These are phyloP conservation scores for Psilocybe azurescens DNA, from an alignment of 768 basidiomycete genomes.

Conservation along the genomic window DNA sequence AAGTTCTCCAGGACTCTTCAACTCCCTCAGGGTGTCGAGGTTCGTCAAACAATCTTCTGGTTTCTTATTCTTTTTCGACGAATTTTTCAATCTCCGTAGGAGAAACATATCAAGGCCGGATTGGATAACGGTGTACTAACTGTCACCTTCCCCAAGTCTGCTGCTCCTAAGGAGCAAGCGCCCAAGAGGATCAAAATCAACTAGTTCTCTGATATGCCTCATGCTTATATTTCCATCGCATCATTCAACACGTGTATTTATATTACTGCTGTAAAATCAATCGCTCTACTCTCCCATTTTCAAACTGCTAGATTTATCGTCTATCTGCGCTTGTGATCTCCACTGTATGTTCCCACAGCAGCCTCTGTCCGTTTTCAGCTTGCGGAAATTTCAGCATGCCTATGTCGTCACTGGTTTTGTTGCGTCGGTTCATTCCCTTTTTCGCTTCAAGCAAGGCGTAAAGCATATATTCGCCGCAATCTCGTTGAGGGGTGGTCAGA, in stretches of 20 bases:
- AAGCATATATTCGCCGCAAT: constrained; percentile 39
- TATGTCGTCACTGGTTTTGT: constrained; percentile 26
- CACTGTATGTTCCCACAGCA: constrained; percentile 25
- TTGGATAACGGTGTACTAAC: constrained; percentile 56
- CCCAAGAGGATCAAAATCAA: constrained; percentile 37
- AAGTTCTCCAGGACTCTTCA: constrained; percentile 50
- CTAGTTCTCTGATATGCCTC: not conserved
- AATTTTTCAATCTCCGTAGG: constrained; percentile 23
- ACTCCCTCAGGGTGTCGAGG: constrained; percentile 60
- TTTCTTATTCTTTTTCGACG: constrained; percentile 19
- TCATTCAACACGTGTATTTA: no score
- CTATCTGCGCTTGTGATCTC: not conserved
- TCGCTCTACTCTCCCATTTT: no score
- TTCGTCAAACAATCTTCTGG: constrained; percentile 26
- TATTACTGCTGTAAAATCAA: no score
- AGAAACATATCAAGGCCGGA: constrained; percentile 34
- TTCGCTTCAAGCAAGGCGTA: constrained; percentile 31
- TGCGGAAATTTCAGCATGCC: constrained; percentile 24
- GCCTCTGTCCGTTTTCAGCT: constrained; percentile 16
- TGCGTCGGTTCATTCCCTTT: constrained; percentile 26
- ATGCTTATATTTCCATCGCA: no score
- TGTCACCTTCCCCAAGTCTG: constrained; percentile 51
- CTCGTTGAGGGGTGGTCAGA: constrained; percentile 23
- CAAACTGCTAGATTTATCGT: no score
- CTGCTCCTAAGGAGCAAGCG: constrained; percentile 32